These are phyloP conservation scores for Colletotrichum sp. DNA, from an alignment of 2,329 filamentous ascomycete species.

Conservation along the genomic window DNA sequence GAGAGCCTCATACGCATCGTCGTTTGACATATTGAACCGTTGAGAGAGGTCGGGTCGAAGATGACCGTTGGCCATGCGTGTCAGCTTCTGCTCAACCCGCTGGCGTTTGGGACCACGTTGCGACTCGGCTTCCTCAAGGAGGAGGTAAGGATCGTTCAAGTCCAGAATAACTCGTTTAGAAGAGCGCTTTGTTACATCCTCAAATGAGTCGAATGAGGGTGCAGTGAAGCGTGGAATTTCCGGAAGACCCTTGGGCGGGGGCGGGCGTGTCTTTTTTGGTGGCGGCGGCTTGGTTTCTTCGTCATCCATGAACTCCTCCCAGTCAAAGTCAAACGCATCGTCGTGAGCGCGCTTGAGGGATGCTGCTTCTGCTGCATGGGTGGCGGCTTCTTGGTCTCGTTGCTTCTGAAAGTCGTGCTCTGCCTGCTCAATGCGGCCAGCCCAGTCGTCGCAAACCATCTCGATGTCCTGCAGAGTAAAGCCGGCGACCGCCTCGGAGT, in stretches of 20 bases:
- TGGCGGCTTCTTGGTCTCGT: conserved; percentile 31
- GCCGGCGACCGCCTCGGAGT: conserved; percentile 73
- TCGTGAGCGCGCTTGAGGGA: conserved; percentile 23
- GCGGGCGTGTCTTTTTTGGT: conserved; percentile 72
- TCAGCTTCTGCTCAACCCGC: conserved; percentile 61
- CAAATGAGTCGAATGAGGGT: conserved; percentile 82
- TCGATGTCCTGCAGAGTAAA: conserved; percentile 82
- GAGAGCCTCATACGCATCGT: conserved; percentile 91
- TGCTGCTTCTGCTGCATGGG: conserved; percentile 24
- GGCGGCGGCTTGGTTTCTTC: conserved; percentile 48
- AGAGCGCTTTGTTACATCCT: conserved; percentile 72
- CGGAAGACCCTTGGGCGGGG: conserved; percentile 62
- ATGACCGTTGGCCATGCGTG: conserved; percentile 71
- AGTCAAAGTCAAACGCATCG: conserved; percentile 57
- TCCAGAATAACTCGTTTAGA: conserved; percentile 84
- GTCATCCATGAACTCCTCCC: conserved; percentile 66
- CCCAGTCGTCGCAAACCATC: conserved; percentile 88
- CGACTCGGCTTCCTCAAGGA: conserved; percentile 78
- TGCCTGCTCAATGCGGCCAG: conserved; percentile 62
- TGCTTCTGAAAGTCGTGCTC: conserved; percentile 38
- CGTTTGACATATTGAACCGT: conserved; percentile 95
- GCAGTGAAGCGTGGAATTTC: conserved; percentile 64
- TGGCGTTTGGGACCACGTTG: conserved; percentile 67
- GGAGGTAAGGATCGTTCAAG: conserved; percentile 84
- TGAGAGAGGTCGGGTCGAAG: conserved; percentile 75